These are phyloP conservation scores for Globisporangium irregulare DNA, from an alignment of 352 stramenopile genomes.

Conservation along the genomic window DNA sequence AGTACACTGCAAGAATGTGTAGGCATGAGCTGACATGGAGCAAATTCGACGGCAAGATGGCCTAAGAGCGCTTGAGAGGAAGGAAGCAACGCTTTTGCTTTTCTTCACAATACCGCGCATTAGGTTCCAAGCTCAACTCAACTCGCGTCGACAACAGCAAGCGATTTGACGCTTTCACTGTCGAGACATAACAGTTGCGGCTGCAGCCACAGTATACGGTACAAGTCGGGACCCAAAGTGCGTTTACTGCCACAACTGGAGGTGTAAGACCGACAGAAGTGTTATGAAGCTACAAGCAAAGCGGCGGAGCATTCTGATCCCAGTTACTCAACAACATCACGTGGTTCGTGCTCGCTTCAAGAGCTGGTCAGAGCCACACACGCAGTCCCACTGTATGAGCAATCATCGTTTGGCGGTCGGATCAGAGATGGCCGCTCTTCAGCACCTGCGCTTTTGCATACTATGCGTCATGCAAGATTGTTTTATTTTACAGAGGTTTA, in stretches of 20 bases:
- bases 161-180: neutral
- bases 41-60: no score
- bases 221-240: neutral
- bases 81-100: no score
- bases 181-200: neutral
- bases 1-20: no score
- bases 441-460: neutral
- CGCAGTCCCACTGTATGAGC: conserved; percentile 6
- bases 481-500: neutral
- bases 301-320: neutral
- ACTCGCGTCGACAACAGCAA: conserved; percentile 4
- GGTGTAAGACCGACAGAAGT: no score
- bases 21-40: no score
- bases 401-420: conserved; percentile 5
- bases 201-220: neutral
- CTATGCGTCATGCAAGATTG: neutral
- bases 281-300: neutral
- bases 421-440: neutral
- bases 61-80: neutral
- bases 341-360: neutral
- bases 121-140: neutral
- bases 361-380: conserved; percentile 6
- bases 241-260: neutral
- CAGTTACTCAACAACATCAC: neutral
- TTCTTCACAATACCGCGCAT: no score